Evolutionary conservation across 2,329 filamentous ascomycete genomes (phyloP), one percentile per base, ranked within the genome.

Genomic region (Stagonosporopsis rhizophila): DNA sequence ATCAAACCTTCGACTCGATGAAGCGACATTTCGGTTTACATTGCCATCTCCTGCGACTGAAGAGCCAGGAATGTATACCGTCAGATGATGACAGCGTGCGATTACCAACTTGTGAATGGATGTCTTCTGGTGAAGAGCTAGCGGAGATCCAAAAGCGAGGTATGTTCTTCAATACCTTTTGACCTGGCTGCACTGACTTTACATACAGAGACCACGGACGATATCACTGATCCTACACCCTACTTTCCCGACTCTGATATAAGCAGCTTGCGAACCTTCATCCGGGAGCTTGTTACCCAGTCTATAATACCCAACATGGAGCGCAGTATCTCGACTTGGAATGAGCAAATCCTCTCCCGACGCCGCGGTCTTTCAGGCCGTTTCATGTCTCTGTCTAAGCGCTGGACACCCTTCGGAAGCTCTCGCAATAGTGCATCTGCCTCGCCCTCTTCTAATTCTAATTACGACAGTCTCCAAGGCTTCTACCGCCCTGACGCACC

Each of bases 291-390:
- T 82, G 91, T 97, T 7, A 95, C 90, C 1, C 94, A 98, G 73
- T 98, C 94, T 1, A 87, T 99, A 48, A 84, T 99, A 53, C 95
- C 96, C 1, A 93, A 91, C 37, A 99, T 99, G 96, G 95, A 99
- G 77, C 89, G 94, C 52, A 88, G 90, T 62, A 86, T 96, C 11
- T 89, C 92, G 6, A 83, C 92, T 5, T 99, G 95, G 96, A 99
- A 99, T 70, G 95, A 99, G 68, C 94, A 98, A 75, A 90, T 98
- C 23, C 93, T 94, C 15, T 97, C 96, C 12, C 86, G 91, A 56
- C 85, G 96, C 54, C 88, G 92, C 69, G 96, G 96, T 14, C 83
- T 99, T 44, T 90, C 90, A 52, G 96, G 96, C 11, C 87, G 92
- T n/a, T 94, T 99, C 75, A 92, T 96, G 82, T 96, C 90, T 9